Conservation (phyloP, 2,329 filamentous ascomycete genomes). For the Albophoma yamanashiensis region DNA sequence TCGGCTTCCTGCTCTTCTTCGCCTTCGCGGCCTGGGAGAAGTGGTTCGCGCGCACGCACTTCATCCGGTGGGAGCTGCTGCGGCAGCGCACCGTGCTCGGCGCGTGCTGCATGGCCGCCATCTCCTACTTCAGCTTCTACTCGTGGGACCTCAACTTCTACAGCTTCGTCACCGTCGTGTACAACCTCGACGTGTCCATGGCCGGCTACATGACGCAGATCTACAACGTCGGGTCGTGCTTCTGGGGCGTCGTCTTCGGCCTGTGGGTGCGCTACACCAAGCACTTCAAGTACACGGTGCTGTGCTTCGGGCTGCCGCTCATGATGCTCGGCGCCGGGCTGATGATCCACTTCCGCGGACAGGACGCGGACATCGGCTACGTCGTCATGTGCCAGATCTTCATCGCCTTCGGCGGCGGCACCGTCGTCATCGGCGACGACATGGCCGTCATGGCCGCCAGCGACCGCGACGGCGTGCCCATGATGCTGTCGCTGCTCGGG, state of each 20-base stretch:
- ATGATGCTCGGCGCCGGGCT: slow-evolving; percentile 43
- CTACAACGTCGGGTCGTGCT: slow-evolving; percentile 36
- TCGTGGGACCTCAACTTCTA: slow-evolving; percentile 37
- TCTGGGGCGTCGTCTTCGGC: slow-evolving; percentile 38
- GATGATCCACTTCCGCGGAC: slow-evolving; percentile 47
- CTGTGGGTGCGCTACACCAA: slow-evolving; percentile 35
- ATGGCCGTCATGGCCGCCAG: slow-evolving; percentile 48
- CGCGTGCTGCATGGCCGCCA: slow-evolving; percentile 27
- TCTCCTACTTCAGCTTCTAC: slow-evolving; percentile 34
- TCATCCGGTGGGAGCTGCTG: slow-evolving; percentile 45
- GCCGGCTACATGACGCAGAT: slow-evolving; percentile 38
- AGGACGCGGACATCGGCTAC: slow-evolving; percentile 37
- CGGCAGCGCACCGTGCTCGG: slow-evolving; percentile 37
- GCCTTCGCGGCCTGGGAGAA: slow-evolving; percentile 47
- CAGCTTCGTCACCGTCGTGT: slow-evolving; percentile 43
- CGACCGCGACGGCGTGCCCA: slow-evolving; percentile 43
- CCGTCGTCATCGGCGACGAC: slow-evolving; percentile 46
- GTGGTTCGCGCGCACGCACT: slow-evolving; percentile 42
- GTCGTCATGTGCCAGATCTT: slow-evolving; percentile 51
- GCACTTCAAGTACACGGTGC: slow-evolving; percentile 39
- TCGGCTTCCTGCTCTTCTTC: slow-evolving; percentile 47
- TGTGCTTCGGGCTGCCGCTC: slow-evolving; percentile 41
- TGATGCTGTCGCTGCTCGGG: slow-evolving; percentile 42
- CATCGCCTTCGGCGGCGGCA: slow-evolving; percentile 46
- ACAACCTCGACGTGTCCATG: slow-evolving; percentile 34